phyloP scores from a whole-genome alignment of 306 rosid genomes.

The Pueraria montana region DNA sequence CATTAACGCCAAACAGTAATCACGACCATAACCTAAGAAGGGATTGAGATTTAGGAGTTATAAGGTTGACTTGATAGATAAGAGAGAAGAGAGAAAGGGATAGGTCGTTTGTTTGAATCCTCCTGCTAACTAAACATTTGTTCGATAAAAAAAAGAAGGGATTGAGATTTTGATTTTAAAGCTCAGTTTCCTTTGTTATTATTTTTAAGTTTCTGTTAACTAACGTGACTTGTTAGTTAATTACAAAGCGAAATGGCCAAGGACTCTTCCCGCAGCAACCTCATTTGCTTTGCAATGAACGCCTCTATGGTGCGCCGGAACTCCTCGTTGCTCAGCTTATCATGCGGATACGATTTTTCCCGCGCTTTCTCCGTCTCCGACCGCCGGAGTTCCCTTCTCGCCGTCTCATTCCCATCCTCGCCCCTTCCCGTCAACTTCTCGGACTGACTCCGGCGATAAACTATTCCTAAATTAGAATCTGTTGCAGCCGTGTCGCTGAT shows the following conservation, averaged over 20 bases:
- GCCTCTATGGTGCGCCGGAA: conserved; percentile 78
- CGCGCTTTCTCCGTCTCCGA: conserved; percentile 62
- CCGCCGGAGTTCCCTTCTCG: conserved; percentile 51
- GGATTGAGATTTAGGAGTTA: not conserved
- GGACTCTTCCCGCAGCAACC: conserved; percentile 70
- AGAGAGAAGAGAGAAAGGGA: no score
- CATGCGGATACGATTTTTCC: conserved; percentile 48
- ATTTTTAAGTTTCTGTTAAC: not conserved
- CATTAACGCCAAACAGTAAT: conserved; percentile 1
- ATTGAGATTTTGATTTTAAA: not conserved
- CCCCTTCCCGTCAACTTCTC: conserved; percentile 36
- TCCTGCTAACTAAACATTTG: no score
- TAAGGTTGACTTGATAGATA: no score
- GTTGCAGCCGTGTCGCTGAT: conserved; percentile 41
- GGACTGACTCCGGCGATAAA: conserved; percentile 56
- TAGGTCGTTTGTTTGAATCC: no score
- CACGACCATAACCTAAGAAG: no score
- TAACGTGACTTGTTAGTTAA: not conserved
- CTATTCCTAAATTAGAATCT: conserved; percentile 37
- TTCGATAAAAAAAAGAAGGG: no score
- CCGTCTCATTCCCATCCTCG: not conserved
- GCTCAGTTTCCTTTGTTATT: not conserved
- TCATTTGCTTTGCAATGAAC: conserved; percentile 81
- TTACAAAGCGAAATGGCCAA: conserved; percentile 36
- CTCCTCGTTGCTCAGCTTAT: conserved; percentile 81